These are phyloP conservation scores for Phytophthora idaei DNA, from an alignment of 352 stramenopile species.

Conservation along the genomic window DNA sequence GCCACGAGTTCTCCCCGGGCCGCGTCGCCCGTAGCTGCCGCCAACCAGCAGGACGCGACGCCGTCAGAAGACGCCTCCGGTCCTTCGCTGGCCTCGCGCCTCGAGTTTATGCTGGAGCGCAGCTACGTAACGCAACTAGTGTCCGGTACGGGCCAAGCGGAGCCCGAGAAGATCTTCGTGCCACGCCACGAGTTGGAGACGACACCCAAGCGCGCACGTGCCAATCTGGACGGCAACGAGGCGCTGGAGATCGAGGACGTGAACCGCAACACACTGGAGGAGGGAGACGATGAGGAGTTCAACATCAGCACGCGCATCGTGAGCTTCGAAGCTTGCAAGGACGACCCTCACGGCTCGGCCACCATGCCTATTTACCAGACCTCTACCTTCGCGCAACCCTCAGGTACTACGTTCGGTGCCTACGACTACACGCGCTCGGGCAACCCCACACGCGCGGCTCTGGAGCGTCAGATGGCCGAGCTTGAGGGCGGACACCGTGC, in stretches of 20 bases:
- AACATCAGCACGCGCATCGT: slow-evolving; percentile 80
- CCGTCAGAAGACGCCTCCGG: slow-evolving; percentile 13
- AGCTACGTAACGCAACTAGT: slow-evolving; percentile 88
- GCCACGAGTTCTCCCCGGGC: slow-evolving; percentile 18
- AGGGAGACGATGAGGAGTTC: slow-evolving; percentile 53
- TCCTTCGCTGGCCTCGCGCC: slow-evolving; percentile 56
- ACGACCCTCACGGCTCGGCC: slow-evolving; percentile 89
- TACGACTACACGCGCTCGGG: slow-evolving; percentile 95
- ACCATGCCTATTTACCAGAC: slow-evolving; percentile 95
- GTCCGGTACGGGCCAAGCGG: slow-evolving; percentile 59
- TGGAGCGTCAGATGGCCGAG: slow-evolving; percentile 93
- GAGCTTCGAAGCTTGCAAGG: slow-evolving; percentile 82
- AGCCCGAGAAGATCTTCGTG: slow-evolving; percentile 83
- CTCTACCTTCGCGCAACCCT: slow-evolving; percentile 90
- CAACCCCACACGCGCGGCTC: slow-evolving; percentile 93
- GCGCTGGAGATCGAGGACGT: slow-evolving; percentile 49
- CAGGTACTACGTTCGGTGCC: slow-evolving; percentile 87
- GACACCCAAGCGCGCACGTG: slow-evolving; percentile 52
- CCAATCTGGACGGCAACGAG: slow-evolving; percentile 81
- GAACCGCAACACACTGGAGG: slow-evolving; percentile 38
- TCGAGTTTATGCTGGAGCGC: slow-evolving; percentile 83
- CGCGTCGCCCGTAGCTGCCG: slow-evolving; percentile 33
- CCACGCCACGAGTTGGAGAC: slow-evolving; percentile 66
- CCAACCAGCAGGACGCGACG: slow-evolving; percentile 42
- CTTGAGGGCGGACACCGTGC: slow-evolving; percentile 72